Conservation (phyloP, 1,284 basidiomycete species). For the Coniophora puteana region DNA sequence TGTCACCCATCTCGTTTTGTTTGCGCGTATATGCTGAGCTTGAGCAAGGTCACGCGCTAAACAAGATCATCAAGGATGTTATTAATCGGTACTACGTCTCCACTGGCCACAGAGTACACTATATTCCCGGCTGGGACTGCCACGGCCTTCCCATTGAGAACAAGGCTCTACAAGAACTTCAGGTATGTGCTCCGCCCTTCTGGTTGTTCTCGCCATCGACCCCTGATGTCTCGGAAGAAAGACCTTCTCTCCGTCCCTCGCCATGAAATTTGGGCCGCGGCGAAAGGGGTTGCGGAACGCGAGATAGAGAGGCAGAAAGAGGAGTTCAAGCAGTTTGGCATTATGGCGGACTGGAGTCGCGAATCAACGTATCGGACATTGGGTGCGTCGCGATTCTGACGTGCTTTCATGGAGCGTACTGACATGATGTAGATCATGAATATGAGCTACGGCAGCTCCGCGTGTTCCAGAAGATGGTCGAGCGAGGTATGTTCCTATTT, state of each 20-base stretch:
- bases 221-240: constrained; percentile 31
- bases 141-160: constrained; percentile 97
- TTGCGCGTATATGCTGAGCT: not conserved
- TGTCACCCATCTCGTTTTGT: constrained; percentile 15
- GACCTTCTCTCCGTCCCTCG: constrained; percentile 55
- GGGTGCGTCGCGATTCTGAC: constrained; percentile 40
- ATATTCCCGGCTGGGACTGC: constrained; percentile 97
- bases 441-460: constrained; percentile 90
- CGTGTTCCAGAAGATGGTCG: constrained; percentile 88
- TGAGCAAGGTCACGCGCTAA: constrained; percentile 84
- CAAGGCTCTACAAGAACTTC: constrained; percentile 80
- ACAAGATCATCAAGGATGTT: constrained; percentile 97
- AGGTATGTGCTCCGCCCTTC: constrained; percentile 38
- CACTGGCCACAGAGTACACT: constrained; percentile 79
- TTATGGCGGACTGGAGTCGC: constrained; percentile 91
- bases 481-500: constrained; percentile 56
- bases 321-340: constrained; percentile 81
- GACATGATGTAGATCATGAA: constrained; percentile 54
- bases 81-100: constrained; percentile 89
- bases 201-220: constrained; percentile 1
- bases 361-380: constrained; percentile 85
- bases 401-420: not conserved
- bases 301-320: constrained; percentile 77
- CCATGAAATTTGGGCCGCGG: constrained; percentile 67
- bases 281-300: constrained; percentile 69